phyloP scores from a whole-genome alignment of 768 basidiomycete genomes.

The Pholiota molesta region DNA sequence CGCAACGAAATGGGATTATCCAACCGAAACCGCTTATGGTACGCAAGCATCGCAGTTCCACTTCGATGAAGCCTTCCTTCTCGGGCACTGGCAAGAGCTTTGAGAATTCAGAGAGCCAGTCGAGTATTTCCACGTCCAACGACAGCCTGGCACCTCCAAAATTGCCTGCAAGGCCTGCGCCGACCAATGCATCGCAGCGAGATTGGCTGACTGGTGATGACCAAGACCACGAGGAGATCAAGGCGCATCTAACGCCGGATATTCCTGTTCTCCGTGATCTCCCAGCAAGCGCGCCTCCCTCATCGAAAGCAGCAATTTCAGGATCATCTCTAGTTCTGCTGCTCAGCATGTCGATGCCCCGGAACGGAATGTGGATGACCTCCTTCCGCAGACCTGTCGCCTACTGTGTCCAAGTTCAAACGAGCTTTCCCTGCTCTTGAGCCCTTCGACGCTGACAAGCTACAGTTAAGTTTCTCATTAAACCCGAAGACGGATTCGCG shows the following conservation, averaged over 20 bases:
- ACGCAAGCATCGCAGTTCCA: slow-evolving; percentile 51
- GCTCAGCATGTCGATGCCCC: slow-evolving; percentile 38
- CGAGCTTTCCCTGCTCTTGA: slow-evolving; percentile 39
- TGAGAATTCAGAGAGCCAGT: not conserved
- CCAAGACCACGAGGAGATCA: slow-evolving; percentile 33
- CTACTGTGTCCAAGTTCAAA: slow-evolving; percentile 39
- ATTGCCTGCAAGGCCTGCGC: slow-evolving; percentile 8
- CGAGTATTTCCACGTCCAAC: slow-evolving; percentile 8
- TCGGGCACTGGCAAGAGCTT: not conserved
- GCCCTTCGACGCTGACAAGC: slow-evolving; percentile 23
- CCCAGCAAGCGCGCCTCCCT: slow-evolving; percentile 75
- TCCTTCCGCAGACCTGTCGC: slow-evolving; percentile 32
- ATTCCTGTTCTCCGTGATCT: slow-evolving; percentile 62
- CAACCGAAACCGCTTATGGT: slow-evolving; percentile 45
- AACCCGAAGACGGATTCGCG: slow-evolving; percentile 45
- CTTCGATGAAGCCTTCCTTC: slow-evolving; percentile 43
- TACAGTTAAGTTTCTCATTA: slow-evolving; percentile 8
- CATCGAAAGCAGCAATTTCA: slow-evolving; percentile 50
- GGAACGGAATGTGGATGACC: slow-evolving; percentile 17
- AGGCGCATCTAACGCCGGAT: slow-evolving; percentile 25
- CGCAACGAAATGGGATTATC: not conserved
- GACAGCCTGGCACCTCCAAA: slow-evolving; percentile 5
- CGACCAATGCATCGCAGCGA: slow-evolving; percentile 30
- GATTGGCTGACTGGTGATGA: slow-evolving; percentile 83
- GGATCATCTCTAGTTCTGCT: slow-evolving; percentile 39